Base-by-base conservation (phyloP, 352 stramenopile genomes). In the Globisporangium cystogenes region DNA sequence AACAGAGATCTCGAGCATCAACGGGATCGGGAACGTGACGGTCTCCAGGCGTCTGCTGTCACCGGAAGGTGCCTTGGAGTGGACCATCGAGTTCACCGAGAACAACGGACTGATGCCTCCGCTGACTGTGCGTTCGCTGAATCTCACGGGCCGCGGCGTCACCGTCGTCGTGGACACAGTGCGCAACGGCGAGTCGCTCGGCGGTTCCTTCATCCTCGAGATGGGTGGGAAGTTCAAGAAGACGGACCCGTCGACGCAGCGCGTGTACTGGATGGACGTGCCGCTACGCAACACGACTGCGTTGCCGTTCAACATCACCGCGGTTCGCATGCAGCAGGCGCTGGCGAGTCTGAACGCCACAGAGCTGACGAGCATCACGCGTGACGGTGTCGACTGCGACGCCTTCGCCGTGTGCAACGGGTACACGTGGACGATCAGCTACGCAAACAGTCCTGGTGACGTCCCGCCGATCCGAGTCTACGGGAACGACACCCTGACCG, bases 361-460 rank as follows among this genome's bases (percentile, higher is more conserved):
- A 0, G 74, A 82, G 16, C 26, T 55, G 7, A 54, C 72, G 0
- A 48, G 63, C 1, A 63, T 92, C 1, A 65, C 62, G 4, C 70
- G 78, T 0, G 23, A 47, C 0, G 72, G 71, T 10, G 11, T 68
- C 7, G 67, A 82, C 10, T 92, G 81, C 26, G 81, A 92, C 37
- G 57, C 46, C 3, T 90, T 90, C 31, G 47, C 52, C 0, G 58
- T 86, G 20, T 92, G 81, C 55, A 78, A 79, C 46, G 72, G 76
- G 6, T 90, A 87, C 63, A 76, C 57, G 7, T 92, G 81, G 81
- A 70, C 59, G 0, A 76, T 92, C 47, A 86, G 52, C 57, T 92
- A 84, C 56, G 24, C 33, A 10, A 73, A 82, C 26, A 92, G 78
- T 14, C 60, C 76, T 0, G 81, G 81, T 0, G 76, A 92, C 53